Conservation (phyloP, 73 alveolate species). For the Uronychia binucleata region DNA sequence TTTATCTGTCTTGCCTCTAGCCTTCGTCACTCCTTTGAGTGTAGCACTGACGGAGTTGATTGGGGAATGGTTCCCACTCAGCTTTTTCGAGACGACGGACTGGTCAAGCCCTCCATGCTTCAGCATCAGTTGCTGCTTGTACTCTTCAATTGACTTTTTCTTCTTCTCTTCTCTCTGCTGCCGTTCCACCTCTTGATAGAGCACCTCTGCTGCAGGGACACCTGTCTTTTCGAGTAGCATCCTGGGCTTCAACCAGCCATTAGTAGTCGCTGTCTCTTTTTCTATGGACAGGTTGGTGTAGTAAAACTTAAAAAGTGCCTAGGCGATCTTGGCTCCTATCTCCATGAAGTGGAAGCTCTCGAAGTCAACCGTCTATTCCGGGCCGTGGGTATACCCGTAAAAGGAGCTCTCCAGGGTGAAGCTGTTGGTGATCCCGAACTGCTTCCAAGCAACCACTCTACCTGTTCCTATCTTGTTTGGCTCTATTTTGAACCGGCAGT, state of each 20-base stretch:
- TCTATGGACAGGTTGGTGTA: slow-evolving; percentile 3
- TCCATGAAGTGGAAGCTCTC: background rate
- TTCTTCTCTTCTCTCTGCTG: slow-evolving; percentile 45
- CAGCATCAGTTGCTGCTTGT: slow-evolving; percentile 3
- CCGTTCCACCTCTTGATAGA: slow-evolving; percentile 30
- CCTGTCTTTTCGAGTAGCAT: slow-evolving; percentile 55
- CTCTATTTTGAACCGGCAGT: slow-evolving; percentile 53
- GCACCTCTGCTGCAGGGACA: slow-evolving; percentile 51
- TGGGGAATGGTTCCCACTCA: too few species aligned
- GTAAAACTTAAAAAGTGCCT: slow-evolving; percentile 12
- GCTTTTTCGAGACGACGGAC: too few species aligned
- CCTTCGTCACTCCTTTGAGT: too few species aligned
- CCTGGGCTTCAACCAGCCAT: slow-evolving; percentile 66
- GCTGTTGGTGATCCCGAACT: slow-evolving; percentile 39
- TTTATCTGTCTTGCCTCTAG: too few species aligned
- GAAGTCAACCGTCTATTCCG: slow-evolving; percentile 21
- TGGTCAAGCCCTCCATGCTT: too few species aligned
- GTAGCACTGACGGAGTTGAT: too few species aligned
- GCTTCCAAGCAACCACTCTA: slow-evolving; percentile 54
- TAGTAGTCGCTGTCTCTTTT: slow-evolving; percentile 37
- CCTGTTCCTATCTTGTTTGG: slow-evolving; percentile 53
- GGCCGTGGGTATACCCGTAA: slow-evolving; percentile 65
- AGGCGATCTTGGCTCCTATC: slow-evolving; percentile 25
- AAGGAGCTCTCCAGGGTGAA: slow-evolving; percentile 63
- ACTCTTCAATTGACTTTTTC: slow-evolving; percentile 34